These are phyloP conservation scores for Pseudogymnoascus destructans DNA, from an alignment of 2,329 filamentous ascomycete species.

Conservation along the genomic window DNA sequence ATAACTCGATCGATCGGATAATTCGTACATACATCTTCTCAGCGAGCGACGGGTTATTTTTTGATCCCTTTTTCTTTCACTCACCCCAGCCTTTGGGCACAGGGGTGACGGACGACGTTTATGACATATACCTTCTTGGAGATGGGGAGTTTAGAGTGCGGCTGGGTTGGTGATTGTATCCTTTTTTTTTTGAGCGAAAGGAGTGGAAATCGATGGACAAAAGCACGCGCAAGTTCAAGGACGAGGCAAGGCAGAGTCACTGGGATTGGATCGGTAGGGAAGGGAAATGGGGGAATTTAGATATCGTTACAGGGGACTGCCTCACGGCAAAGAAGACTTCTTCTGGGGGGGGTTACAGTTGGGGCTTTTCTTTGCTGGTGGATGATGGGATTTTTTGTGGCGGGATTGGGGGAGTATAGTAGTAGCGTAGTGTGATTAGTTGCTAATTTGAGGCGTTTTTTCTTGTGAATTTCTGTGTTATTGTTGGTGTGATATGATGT, in stretches of 20 bases:
- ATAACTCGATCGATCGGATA: not conserved
- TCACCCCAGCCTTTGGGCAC: not conserved
- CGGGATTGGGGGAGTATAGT: not conserved
- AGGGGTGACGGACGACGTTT: not conserved
- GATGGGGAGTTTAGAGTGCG: not conserved
- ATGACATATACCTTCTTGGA: slow-evolving; percentile 9
- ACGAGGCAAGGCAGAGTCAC: not conserved
- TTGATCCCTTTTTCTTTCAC: slow-evolving; percentile 1
- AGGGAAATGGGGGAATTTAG: not conserved
- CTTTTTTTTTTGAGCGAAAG: slow-evolving; percentile 5
- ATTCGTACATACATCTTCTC: slow-evolving; percentile 2
- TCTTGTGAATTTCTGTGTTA: not conserved
- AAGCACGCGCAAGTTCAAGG: slow-evolving; percentile 1
- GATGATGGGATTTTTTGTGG: slow-evolving; percentile 3
- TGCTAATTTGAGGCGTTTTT: slow-evolving; percentile 4
- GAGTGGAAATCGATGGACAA: slow-evolving; percentile 1
- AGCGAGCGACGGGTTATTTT: not conserved
- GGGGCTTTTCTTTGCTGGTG: slow-evolving; percentile 8
- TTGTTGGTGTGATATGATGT: too few species aligned
- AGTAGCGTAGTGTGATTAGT: slow-evolving; percentile 7
- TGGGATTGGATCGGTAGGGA: not conserved
- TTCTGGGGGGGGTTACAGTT: slow-evolving; percentile 8
- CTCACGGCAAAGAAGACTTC: slow-evolving; percentile 10
- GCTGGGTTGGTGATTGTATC: slow-evolving; percentile 2
- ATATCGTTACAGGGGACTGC: slow-evolving; percentile 6